These are phyloP conservation scores for Meira nashicola DNA, from an alignment of 1,284 basidiomycete genomes.

Conservation along the genomic window DNA sequence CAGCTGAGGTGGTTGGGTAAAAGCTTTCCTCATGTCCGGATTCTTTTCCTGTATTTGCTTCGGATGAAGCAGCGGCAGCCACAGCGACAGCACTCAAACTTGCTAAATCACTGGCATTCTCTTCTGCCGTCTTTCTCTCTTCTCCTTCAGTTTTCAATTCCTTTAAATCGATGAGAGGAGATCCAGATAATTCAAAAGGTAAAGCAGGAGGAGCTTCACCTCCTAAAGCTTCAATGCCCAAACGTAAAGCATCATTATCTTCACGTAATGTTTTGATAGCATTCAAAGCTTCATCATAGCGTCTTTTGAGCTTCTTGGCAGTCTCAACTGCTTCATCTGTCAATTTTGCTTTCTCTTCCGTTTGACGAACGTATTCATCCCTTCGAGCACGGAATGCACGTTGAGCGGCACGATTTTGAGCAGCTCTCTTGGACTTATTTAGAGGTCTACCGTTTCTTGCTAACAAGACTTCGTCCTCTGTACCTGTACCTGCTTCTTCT, in stretches of 20 bases:
- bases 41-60: too few species aligned
- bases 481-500: constrained; percentile 1
- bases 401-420: constrained; percentile 44
- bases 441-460: constrained; percentile 23
- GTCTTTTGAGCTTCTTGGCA: constrained; percentile 23
- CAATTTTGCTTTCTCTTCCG: constrained; percentile 35
- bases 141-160: not conserved
- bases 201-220: constrained; percentile 16
- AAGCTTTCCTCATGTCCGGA: too few species aligned
- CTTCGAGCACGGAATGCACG: constrained; percentile 45
- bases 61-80: not conserved
- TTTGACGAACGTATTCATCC: constrained; percentile 43
- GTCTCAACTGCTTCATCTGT: constrained; percentile 34
- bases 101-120: not conserved
- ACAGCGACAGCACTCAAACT: constrained; percentile 3
- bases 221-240: constrained; percentile 39
- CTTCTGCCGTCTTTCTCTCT: not conserved
- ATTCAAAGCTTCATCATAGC: constrained; percentile 32
- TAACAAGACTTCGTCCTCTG: not conserved
- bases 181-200: not conserved
- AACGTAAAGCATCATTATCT: constrained; percentile 37
- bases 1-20: too few species aligned
- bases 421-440: constrained; percentile 38
- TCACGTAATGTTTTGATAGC: constrained; percentile 39
- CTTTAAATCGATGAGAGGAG: too few species aligned